Evolutionary conservation across 2,329 filamentous ascomycete genomes (phyloP), one percentile per base, ranked within the genome.

Genomic region (Pseudogymnoascus sp.): DNA sequence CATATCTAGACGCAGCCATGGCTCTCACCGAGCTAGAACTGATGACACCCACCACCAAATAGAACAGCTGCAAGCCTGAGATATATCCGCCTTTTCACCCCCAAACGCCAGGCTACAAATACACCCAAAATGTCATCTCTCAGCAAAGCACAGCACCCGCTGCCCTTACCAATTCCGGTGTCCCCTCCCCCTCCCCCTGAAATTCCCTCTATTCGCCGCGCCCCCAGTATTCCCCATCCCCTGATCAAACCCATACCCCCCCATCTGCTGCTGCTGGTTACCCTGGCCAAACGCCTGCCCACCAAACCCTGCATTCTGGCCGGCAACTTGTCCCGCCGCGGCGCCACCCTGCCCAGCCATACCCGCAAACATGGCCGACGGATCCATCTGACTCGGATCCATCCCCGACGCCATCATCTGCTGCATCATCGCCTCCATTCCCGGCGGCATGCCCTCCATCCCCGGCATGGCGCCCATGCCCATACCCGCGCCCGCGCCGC

Each of bases 341-440:
- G 72, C 75, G 3, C 75, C 75, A 21, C 68, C 71, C 59, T 70
- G 71, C 6, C 74, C 78, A 15, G 76, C 79, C 69, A 84, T 82
- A 80, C 84, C 84, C 33, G 80, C 79, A 69, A 85, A 87, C 83
- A 87, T 86, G 71, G 80, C 78, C 13, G 78, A 78, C 77, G 83
- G 81, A 66, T 88, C 85, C 83, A 88, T 87, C 74, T 87, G 85
- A 65, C 79, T 84, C 42, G 84, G 84, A 67, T 88, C 85, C 77
- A 87, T 84, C 21, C 85, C 85, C 0, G 79, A 78, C 0, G 82
- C 79, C 82, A 87, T 87, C 84, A 88, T 87, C 73, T 87, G 84
- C 73, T 87, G 85, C 83, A 88, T 85, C 82, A 87, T 86, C 53
- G 79, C 78, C 72, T 87, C 85, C 83, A 88, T 87, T 71, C 87